phyloP scores from a whole-genome alignment of 2,329 filamentous ascomycete species.

The Aspergillus tamarii region DNA sequence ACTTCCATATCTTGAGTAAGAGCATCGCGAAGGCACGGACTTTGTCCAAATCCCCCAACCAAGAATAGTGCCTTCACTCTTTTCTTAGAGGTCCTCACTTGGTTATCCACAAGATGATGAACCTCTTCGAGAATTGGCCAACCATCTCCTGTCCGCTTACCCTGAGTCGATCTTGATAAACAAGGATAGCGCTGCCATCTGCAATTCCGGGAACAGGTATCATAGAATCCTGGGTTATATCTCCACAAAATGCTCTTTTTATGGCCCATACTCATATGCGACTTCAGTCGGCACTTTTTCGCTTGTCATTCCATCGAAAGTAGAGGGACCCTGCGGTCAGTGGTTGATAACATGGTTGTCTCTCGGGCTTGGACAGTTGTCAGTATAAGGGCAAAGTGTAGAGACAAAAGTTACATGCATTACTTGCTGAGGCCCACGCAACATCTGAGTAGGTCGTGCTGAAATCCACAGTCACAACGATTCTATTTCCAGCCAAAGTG shows the following conservation, averaged over 20 bases:
- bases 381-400: background rate
- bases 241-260: slow-evolving; percentile 29
- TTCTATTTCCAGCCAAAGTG: background rate
- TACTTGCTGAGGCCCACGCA: slow-evolving; percentile 24
- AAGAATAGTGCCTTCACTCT: slow-evolving; percentile 54
- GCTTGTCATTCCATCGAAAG: slow-evolving; percentile 21
- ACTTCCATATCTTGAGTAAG: slow-evolving; percentile 22
- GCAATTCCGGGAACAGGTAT: slow-evolving; percentile 29
- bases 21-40: slow-evolving; percentile 22
- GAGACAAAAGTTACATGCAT: slow-evolving; percentile 16
- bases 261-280: slow-evolving; percentile 19
- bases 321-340: slow-evolving; percentile 20
- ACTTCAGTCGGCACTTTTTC: slow-evolving; percentile 28
- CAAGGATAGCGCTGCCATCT: slow-evolving; percentile 20
- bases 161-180: slow-evolving; percentile 26
- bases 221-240: slow-evolving; percentile 19
- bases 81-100: slow-evolving; percentile 60
- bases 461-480: slow-evolving; percentile 28
- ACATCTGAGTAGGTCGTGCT: slow-evolving; percentile 29
- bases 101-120: slow-evolving; percentile 24
- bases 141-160: slow-evolving; percentile 22
- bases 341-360: slow-evolving; percentile 22
- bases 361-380: slow-evolving; percentile 19
- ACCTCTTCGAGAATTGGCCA: slow-evolving; percentile 25
- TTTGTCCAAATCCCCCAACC: slow-evolving; percentile 36